Evolutionary conservation across 164 flowering plant species (phyloP).

Genomic region (Liquidambar formosana): DNA sequence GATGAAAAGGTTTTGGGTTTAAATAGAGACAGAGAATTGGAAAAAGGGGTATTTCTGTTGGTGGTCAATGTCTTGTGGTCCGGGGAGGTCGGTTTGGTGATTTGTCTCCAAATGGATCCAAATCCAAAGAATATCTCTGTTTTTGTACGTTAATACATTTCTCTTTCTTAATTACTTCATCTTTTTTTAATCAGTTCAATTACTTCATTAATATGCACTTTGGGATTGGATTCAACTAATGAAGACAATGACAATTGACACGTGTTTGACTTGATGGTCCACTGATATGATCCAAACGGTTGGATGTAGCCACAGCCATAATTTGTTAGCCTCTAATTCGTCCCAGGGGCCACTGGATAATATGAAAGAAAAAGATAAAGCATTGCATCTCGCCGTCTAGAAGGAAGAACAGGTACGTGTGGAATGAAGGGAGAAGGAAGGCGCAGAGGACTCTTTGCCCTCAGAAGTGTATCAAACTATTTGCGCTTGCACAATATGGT

Average conservation of each 20-base stretch:
- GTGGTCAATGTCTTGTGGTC: constrained; percentile 21
- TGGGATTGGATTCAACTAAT: background rate
- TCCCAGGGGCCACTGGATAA: too few species aligned
- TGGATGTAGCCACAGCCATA: too few species aligned
- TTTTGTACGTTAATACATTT: constrained; percentile 12
- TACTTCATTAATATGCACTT: background rate
- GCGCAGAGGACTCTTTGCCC: too few species aligned
- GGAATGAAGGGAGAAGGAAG: too few species aligned
- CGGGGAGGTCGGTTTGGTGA: constrained; percentile 2
- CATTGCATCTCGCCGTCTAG: too few species aligned
- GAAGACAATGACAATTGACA: background rate
- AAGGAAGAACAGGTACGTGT: too few species aligned
- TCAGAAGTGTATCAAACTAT: too few species aligned
- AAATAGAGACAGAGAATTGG: background rate
- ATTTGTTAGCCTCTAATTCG: too few species aligned
- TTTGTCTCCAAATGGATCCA: constrained; percentile 21
- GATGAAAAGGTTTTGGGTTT: background rate
- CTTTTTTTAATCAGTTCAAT: too few species aligned
- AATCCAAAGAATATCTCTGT: constrained; percentile 10
- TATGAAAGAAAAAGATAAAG: too few species aligned
- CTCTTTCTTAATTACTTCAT: background rate
- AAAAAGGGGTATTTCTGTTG: constrained; percentile 4
- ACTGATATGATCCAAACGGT: too few species aligned
- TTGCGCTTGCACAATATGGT: background rate
- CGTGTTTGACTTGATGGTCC: too few species aligned